phyloP scores from a whole-genome alignment of 345 rosid species.

The Rhizophora apiculata region DNA sequence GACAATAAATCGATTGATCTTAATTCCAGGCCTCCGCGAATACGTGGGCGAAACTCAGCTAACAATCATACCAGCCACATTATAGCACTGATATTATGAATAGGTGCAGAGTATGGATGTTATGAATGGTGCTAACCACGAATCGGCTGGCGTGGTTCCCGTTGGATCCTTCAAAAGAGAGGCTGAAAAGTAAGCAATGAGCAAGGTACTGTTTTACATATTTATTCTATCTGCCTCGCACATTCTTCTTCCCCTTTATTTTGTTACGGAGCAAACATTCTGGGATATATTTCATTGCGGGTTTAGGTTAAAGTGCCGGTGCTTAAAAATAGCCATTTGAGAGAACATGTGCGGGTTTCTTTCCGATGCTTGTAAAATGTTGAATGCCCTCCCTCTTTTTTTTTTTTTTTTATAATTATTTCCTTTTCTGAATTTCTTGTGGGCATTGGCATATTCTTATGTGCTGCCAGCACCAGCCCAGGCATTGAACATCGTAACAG shows the following conservation, averaged over 20 bases:
- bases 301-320: not conserved
- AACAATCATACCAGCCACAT: not conserved
- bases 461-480: too few species aligned
- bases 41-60: constrained; percentile 48
- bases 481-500: not conserved
- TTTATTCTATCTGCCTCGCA: not conserved
- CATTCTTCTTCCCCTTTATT: constrained; percentile 4
- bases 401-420: too few species aligned
- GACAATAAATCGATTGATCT: constrained; percentile 66
- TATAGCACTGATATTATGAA: not conserved
- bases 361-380: not conserved
- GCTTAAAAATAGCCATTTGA: not conserved
- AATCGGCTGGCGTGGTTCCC: constrained; percentile 51
- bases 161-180: constrained; percentile 58
- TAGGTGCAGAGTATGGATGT: constrained; percentile 49
- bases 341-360: not conserved
- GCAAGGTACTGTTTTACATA: constrained; percentile 30
- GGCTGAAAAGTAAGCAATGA: constrained; percentile 57
- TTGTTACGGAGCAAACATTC: not conserved
- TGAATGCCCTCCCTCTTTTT: too few species aligned
- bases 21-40: constrained; percentile 58
- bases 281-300: not conserved
- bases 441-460: too few species aligned
- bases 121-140: constrained; percentile 48
- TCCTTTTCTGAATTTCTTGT: too few species aligned